Evolutionary conservation across 345 rosid genomes (phyloP).

Genomic region (Citrus australasica): DNA sequence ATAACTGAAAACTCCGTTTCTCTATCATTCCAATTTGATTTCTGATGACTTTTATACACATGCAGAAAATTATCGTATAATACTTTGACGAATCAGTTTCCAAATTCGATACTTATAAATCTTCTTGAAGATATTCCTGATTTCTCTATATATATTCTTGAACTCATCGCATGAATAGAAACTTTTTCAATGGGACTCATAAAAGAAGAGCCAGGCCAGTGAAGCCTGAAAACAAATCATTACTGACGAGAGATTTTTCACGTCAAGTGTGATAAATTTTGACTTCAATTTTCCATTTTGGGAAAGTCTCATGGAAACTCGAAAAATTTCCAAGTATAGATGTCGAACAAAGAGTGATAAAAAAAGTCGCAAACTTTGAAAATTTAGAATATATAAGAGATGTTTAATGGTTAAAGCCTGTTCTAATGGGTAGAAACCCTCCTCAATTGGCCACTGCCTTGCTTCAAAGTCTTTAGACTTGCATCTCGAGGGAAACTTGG

Average conservation of each 20-base stretch:
- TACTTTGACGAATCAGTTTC: no score
- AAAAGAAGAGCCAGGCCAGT: no score
- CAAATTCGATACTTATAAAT: no score
- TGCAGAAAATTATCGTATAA: no score
- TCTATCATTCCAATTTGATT: no score
- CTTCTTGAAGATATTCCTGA: no score
- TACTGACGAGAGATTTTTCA: background rate
- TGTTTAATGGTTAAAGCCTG: background rate
- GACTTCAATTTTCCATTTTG: background rate
- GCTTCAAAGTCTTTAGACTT: background rate
- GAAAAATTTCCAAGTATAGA: background rate
- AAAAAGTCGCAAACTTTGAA: background rate
- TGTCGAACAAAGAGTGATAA: background rate
- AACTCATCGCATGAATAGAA: no score
- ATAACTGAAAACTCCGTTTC: no score
- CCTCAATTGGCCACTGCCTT: background rate
- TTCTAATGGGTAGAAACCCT: background rate
- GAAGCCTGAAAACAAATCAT: no score
- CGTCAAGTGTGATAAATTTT: background rate
- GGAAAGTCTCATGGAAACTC: no score
- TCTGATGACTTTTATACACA: no score
- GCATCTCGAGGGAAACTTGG: slow-evolving; percentile 3
- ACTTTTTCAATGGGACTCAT: background rate
- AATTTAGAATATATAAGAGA: background rate
- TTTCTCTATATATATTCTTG: no score